These are phyloP conservation scores for Neurospora sublineolata DNA, from an alignment of 495 filamentous ascomycete species.

Conservation along the genomic window DNA sequence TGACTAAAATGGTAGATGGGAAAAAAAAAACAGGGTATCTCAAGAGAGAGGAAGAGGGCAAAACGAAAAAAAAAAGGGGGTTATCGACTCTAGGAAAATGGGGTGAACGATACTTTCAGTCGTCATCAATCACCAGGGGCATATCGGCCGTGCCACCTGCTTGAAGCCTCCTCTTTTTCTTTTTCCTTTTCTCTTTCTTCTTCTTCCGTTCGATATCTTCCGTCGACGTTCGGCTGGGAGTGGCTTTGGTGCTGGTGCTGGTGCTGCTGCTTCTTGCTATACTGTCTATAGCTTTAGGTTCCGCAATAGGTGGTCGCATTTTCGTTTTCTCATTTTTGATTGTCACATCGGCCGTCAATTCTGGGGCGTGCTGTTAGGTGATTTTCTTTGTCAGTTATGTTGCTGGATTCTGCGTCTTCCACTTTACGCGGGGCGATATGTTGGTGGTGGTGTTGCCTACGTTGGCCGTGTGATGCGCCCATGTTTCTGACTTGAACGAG, in stretches of 20 bases:
- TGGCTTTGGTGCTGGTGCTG: background rate
- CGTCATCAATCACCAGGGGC: background rate
- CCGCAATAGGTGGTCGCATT: background rate
- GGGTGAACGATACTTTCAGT: background rate
- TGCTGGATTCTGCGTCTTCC: background rate
- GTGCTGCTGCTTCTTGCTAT: background rate
- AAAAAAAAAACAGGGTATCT: background rate
- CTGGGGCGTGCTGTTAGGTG: background rate
- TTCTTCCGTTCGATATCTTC: background rate
- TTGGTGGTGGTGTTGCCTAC: constrained; percentile 9
- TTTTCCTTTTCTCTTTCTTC: background rate
- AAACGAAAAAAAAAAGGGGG: background rate
- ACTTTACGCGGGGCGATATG: background rate
- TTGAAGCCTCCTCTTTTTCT: background rate
- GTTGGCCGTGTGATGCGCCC: constrained; percentile 6
- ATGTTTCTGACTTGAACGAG: constrained; percentile 7
- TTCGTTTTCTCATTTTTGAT: background rate
- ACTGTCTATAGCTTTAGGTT: background rate
- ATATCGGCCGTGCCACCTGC: background rate
- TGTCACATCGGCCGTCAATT: background rate
- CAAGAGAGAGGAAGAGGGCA: background rate
- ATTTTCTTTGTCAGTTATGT: background rate
- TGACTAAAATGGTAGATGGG: background rate
- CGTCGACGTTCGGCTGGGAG: background rate
- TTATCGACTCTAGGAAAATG: background rate